Conservation (phyloP, 2,329 filamentous ascomycete species). For the Hymenotorrendiella dingleyae region DNA sequence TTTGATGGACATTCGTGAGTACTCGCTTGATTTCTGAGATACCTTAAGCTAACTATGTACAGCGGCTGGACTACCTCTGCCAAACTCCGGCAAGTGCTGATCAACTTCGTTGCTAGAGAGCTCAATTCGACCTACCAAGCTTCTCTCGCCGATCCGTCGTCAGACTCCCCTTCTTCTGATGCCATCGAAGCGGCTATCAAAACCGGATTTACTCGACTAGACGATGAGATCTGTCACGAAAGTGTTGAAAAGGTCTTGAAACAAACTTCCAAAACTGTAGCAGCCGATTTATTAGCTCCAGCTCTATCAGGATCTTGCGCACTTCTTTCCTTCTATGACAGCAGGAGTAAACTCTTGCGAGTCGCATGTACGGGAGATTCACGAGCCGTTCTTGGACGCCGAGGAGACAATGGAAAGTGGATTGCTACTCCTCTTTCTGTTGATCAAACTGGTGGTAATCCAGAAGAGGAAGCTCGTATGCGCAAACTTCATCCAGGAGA, state of each 20-base stretch:
- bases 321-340: conserved; percentile 93
- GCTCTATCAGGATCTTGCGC: conserved; percentile 97
- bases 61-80: conserved; percentile 98
- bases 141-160: conserved; percentile 49
- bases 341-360: conserved; percentile 75
- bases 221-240: conserved; percentile 90
- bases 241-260: conserved; percentile 89
- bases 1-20: conserved; percentile 93
- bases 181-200: conserved; percentile 90
- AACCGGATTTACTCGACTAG: conserved; percentile 78
- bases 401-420: conserved; percentile 79
- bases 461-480: conserved; percentile 75
- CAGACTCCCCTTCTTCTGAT: conserved; percentile 63
- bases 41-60: conserved; percentile 22
- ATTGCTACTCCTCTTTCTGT: conserved; percentile 81
- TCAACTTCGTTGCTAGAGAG: conserved; percentile 87
- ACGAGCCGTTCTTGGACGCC: conserved; percentile 84
- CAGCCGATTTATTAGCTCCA: conserved; percentile 85
- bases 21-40: not conserved
- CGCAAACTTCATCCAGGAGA: conserved; percentile 85
- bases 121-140: conserved; percentile 88
- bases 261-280: conserved; percentile 80
- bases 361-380: conserved; percentile 96
- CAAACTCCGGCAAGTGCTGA: conserved; percentile 86
- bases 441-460: conserved; percentile 89